Conservation (phyloP, 176 grass and related monocot genomes). For the Juncus inflexus region DNA sequence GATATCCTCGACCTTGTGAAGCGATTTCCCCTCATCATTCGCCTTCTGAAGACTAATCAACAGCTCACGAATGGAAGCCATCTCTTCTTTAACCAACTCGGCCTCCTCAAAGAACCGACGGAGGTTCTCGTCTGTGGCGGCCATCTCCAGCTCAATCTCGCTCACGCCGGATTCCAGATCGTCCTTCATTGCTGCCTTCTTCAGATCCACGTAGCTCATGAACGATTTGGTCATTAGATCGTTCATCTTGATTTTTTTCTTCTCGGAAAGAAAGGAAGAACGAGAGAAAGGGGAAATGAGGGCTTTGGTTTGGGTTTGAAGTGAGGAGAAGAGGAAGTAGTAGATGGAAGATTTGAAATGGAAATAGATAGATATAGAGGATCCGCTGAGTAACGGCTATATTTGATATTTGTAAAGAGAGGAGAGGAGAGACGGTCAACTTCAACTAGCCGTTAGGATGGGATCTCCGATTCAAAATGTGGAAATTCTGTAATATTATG, state of each 20-base stretch:
- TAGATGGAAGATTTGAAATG: background rate
- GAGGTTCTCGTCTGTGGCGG: conserved; percentile 58
- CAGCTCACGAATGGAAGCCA: conserved; percentile 67
- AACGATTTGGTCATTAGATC: conserved; percentile 99
- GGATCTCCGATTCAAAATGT: too few relatives aligned
- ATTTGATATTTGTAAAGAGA: too few relatives aligned
- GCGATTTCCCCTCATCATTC: conserved; percentile 88
- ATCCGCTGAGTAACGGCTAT: too few relatives aligned
- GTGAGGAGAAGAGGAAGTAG: background rate
- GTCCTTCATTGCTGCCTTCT: conserved; percentile 94
- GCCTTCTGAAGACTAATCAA: conserved; percentile 61
- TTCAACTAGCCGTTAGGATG: too few relatives aligned
- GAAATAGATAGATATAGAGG: too few relatives aligned
- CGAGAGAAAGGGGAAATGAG: too few relatives aligned
- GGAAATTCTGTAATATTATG: too few relatives aligned
- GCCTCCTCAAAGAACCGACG: conserved; percentile 76
- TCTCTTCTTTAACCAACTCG: conserved; percentile 72
- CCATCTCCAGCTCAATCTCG: conserved; percentile 41
- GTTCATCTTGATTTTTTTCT: conserved; percentile 48
- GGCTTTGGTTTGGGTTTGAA: background rate
- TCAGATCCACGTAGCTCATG: conserved; percentile 96
- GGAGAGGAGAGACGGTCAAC: too few relatives aligned
- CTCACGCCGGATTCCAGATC: conserved; percentile 60
- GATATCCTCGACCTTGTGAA: conserved; percentile 66
- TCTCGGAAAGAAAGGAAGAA: background rate